Percentiles rank a stretch among this genome's conserved stretches.
These are phyloP conservation scores for Myxozyma kluyveri DNA, from an alignment of 805 yeast species.

Conservation along the genomic window DNA sequence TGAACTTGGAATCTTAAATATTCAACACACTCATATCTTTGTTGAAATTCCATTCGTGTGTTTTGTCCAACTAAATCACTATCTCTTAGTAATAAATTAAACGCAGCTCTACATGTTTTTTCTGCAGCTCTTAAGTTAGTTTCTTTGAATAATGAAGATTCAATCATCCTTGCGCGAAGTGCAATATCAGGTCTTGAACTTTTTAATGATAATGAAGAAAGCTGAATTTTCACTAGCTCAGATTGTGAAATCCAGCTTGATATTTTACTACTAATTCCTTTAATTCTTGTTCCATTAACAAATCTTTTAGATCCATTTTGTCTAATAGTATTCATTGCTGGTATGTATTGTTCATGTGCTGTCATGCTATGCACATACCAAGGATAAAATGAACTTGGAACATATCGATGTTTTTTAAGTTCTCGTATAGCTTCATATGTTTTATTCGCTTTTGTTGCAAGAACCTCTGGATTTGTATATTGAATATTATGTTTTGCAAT, in stretches of 20 bases:
- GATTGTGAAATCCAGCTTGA: background rate
- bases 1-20: background rate
- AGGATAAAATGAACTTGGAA: conserved; percentile 2
- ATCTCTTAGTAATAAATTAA: background rate
- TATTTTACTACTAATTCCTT: background rate
- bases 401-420: background rate
- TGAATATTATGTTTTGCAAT: conserved; percentile 1
- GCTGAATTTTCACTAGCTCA: background rate
- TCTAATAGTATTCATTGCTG: conserved; percentile 1
- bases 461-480: background rate
- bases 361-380: conserved; percentile 12
- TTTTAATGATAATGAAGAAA: background rate
- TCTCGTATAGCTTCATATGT: background rate
- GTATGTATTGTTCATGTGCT: conserved; percentile 4
- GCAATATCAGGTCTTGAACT: background rate
- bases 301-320: background rate
- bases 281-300: background rate
- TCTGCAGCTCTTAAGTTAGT: background rate
- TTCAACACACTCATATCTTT: background rate
- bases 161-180: background rate
- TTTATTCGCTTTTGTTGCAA: background rate
- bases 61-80: background rate
- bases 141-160: background rate
- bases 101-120: background rate
- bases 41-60: background rate